Evolutionary conservation across 768 basidiomycete genomes (phyloP), one percentile per base, ranked within the genome.

Genomic region (Hirschioporus abietinus): DNA sequence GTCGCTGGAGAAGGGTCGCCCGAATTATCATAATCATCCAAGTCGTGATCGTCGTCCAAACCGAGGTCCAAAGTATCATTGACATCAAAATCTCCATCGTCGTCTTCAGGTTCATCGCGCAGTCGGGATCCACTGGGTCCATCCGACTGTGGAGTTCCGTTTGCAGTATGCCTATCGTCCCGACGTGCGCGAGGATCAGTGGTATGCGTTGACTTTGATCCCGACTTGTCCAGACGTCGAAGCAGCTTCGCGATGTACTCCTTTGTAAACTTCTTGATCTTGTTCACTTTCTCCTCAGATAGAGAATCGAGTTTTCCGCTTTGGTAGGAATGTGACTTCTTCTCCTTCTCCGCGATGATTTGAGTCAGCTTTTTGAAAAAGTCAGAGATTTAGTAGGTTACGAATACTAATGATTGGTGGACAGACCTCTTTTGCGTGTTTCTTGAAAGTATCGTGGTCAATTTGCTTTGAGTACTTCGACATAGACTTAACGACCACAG

Each of bases 191-290:
- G 71, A 74, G 18, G 73, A 74, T 9, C 74, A 42, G 42, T 52
- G 52, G 70, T 58, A 6, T 57, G 68, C 59, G 66, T 72, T 12
- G 74, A 73, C 66, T 74, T 72, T 58, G 70, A 66, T 5, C 60
- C 60, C 5, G 60, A 61, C 74, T 88, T 90, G 35, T 88, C 87
- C 61, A 89, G 76, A 71, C 86, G 90, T 42, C 85, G 85, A 20
- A 92, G 76, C 10, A 96, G 78, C 77, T 96, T 97, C 66, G 83
- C 78, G 66, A 95, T 88, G 75, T 93, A 99, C 58, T 97, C 94
- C 76, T 96, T 95, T 35, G 90, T 82, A 74, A 95, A 99, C 73
- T 92, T 90, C 78, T 94, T 96, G 76, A 99, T 95, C 79, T 98
- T 98, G 60, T 74, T 72, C 24, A 84, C 79, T 75, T 98, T 98